Conservation (phyloP, 345 rosid species). For the Lumnitzera littorea region DNA sequence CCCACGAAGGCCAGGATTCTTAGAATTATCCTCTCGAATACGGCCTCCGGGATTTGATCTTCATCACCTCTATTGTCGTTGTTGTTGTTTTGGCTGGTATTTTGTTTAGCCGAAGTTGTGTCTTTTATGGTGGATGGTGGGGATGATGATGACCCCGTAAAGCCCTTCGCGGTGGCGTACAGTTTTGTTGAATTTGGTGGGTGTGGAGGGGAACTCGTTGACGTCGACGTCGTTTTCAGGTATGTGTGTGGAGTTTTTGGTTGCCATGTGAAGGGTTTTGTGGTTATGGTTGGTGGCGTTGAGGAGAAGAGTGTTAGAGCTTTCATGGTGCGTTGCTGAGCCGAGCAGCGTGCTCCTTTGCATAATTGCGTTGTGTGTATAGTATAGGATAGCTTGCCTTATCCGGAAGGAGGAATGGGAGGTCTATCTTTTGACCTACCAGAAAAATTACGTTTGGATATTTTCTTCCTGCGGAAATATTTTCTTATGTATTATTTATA, state of each 20-base stretch:
- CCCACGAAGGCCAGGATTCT: constrained; percentile 16
- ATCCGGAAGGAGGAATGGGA: too few relatives aligned
- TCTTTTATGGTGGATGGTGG: not conserved
- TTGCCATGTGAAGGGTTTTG: constrained; percentile 3
- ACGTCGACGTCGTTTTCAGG: not conserved
- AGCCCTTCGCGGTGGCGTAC: constrained; percentile 12
- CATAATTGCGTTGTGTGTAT: not conserved
- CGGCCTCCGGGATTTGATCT: constrained; percentile 14
- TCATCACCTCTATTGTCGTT: constrained; percentile 7
- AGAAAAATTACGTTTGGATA: not conserved
- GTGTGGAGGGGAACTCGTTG: not conserved
- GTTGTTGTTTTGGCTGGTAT: not conserved
- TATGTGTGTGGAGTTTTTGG: not conserved
- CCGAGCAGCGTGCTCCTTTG: constrained; percentile 7
- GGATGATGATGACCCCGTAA: constrained; percentile 4
- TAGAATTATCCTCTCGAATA: constrained; percentile 12
- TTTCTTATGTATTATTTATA: not conserved
- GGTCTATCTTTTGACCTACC: too few relatives aligned
- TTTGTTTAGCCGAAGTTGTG: too few relatives aligned
- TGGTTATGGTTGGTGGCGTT: not conserved
- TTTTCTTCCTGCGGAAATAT: not conserved
- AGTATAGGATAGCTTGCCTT: too few relatives aligned
- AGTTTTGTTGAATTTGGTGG: constrained; percentile 3
- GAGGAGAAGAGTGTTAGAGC: not conserved
- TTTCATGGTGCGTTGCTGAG: constrained; percentile 1